Evolutionary conservation across 331 rosid genomes (phyloP).

Genomic region (Malus hybrid): DNA sequence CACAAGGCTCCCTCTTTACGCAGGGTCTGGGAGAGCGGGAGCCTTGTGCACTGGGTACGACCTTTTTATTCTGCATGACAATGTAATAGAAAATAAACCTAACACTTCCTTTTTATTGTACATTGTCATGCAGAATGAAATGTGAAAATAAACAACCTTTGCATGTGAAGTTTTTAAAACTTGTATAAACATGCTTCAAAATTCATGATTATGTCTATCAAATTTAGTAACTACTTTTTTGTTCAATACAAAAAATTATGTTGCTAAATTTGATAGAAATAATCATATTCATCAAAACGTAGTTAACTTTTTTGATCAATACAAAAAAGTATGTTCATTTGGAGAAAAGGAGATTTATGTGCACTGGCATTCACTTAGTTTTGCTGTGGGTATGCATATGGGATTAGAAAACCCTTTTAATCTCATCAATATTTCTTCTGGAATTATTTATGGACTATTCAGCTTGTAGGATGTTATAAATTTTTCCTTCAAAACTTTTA

Average conservation of each 20-base stretch:
- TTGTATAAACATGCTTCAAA: neutral
- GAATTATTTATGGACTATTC: too few relatives aligned
- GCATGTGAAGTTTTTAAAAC: neutral
- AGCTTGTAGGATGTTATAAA: too few relatives aligned
- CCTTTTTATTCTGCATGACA: too few relatives aligned
- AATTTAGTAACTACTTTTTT: neutral
- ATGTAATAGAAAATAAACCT: too few relatives aligned
- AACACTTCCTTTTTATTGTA: too few relatives aligned
- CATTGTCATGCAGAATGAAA: neutral
- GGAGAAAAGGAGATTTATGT: neutral
- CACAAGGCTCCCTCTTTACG: too few relatives aligned
- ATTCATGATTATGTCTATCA: neutral
- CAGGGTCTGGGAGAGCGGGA: too few relatives aligned
- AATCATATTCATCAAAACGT: neutral
- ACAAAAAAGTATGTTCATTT: neutral
- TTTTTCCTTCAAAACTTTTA: neutral
- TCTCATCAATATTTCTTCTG: too few relatives aligned
- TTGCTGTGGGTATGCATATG: too few relatives aligned
- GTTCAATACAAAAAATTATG: neutral
- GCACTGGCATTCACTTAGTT: neutral
- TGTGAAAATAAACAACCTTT: neutral
- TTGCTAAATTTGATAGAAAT: neutral
- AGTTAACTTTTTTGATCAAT: neutral
- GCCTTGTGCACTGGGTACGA: too few relatives aligned
- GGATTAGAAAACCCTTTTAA: too few relatives aligned